Evolutionary conservation across 2,329 filamentous ascomycete species (phyloP).

Genomic region (Cladosporium sphaerospermum): DNA sequence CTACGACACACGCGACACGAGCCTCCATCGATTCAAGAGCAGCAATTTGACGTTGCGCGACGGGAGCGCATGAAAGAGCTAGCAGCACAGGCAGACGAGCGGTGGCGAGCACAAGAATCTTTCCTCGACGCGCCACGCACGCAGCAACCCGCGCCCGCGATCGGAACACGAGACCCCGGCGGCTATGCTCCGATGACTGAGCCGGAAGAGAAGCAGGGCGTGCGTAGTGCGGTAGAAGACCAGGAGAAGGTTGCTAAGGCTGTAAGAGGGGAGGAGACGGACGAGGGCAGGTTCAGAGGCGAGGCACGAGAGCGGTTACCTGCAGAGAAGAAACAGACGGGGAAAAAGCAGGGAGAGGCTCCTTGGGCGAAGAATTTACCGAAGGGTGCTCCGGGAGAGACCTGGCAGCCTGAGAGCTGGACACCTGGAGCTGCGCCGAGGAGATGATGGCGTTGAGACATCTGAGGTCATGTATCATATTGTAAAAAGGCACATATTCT

Average conservation of each 20-base stretch:
- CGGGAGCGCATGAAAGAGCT: constrained; percentile 55
- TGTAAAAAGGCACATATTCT: background rate
- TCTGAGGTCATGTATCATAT: constrained; percentile 1
- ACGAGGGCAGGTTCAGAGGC: constrained; percentile 27
- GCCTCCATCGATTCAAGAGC: constrained; percentile 53
- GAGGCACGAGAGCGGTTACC: constrained; percentile 15
- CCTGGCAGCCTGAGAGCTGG: constrained; percentile 44
- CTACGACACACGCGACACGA: constrained; percentile 54
- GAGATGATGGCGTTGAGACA: constrained; percentile 15
- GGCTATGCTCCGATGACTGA: constrained; percentile 32
- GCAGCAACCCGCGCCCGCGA: constrained; percentile 42
- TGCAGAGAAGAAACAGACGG: constrained; percentile 14
- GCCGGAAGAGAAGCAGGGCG: constrained; percentile 25
- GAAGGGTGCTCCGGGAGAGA: constrained; percentile 36
- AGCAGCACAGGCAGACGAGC: constrained; percentile 53
- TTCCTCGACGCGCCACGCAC: constrained; percentile 51
- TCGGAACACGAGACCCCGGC: constrained; percentile 38
- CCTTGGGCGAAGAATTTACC: constrained; percentile 35
- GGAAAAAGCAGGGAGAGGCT: constrained; percentile 17
- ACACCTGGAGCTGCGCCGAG: constrained; percentile 35
- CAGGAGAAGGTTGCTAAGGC: constrained; percentile 28
- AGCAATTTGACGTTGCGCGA: constrained; percentile 50
- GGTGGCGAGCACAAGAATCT: constrained; percentile 55
- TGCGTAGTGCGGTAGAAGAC: constrained; percentile 28
- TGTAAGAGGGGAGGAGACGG: constrained; percentile 23